Evolutionary conservation across 176 grass and related monocot species (phyloP), one percentile per base, ranked within the genome.

Genomic region (Avena atlantica): DNA sequence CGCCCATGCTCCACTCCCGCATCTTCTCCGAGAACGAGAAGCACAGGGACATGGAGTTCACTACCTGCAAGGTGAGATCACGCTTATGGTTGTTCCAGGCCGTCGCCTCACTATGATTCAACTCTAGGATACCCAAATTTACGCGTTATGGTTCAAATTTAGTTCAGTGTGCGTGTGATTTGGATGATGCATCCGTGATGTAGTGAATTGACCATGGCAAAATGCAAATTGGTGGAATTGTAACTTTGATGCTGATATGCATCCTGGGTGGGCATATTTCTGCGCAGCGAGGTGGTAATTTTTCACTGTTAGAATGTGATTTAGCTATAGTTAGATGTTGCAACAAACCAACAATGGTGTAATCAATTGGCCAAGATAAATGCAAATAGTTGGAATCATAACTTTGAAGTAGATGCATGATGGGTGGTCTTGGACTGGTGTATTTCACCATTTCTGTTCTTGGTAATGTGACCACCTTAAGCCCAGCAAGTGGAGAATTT

Each of bases 21-120:
- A 99, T 99, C 84, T 99, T 99, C 92, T 90, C 92, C 4, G 94
- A 99, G 92, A 99, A 91, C 79, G 94, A 99, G n/a, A 96, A 99
- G 92, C 91, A 96, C 80, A 78, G 97, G 83, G 82, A 83, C 11
- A 91, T 94, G 97, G 97, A 99, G 82, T 99, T 99, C 85, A 94
- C 90, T 17, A 96, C 97, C 58, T 96, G 97, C 82, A 94, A 96
- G 92, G 89, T 91, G 84, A 61, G 80, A 84, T 20, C 20, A n/a
- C 14, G 9, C 19, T 16, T 62, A 15, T 0, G 4, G 14, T 8
- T 25, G 5, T 77, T 86, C 40, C 15, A 27, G 2, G 3, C 36
- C 37, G 1, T 49, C 52, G 11, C 14, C 2, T 44, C 31, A 1
- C 7, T 62, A 17, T 36, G 40, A 10, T 76, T 51, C 16, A 50